Evolutionary conservation across 352 stramenopile genomes (phyloP), one percentile per base, ranked within the genome.

Genomic region (Pythium myriotylum): DNA sequence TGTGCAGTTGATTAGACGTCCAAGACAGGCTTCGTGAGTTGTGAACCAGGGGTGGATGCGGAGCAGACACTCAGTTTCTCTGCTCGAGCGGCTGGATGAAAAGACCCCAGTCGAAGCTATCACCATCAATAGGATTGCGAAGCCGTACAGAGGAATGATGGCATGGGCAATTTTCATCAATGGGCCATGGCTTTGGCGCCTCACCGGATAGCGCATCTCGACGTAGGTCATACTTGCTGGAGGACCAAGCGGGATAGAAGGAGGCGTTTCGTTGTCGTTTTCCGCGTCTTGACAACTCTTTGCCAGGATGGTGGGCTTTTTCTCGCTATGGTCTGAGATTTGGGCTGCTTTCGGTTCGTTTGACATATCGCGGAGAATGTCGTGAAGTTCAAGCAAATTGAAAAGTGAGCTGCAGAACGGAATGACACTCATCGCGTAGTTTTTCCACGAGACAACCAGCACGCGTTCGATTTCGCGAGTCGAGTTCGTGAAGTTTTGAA

Each of bases 31-130:
- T 29, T 69, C 62, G 12, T 51, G 22, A 3, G 12, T 51, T 2
- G 54, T 27, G 16, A 69, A 61, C 62, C 62, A 64, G 24, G 62
- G 62, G 19, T 69, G 14, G 0, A 69, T 41, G 16, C 62, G 62
- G 37, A 53, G 20, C 14, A 40, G 5, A 9, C 54, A 43, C 3
- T 14, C 8, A 3, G 23, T 20, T n/a, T n/a, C n/a, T 24, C 7
- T 59, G 52, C 37, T 52, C 24, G 41, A 20, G 37, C 37, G 53
- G 17, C 3, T 23, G 8, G 27, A 14, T 4, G 8, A 12, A 6
- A 54, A 46, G 7, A 23, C 54, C 23, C 47, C 32, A 12, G 55
- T 5, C 1, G 49, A 35, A 3, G 17, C n/a, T 10, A 61, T 26
- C 1, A 48, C 42, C 4, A 20, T 13, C 10, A 54, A 6, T 7